Evolutionary conservation across 106 monocot species (phyloP), one percentile per base, ranked within the genome.

Genomic region (Vanilla planifolia): DNA sequence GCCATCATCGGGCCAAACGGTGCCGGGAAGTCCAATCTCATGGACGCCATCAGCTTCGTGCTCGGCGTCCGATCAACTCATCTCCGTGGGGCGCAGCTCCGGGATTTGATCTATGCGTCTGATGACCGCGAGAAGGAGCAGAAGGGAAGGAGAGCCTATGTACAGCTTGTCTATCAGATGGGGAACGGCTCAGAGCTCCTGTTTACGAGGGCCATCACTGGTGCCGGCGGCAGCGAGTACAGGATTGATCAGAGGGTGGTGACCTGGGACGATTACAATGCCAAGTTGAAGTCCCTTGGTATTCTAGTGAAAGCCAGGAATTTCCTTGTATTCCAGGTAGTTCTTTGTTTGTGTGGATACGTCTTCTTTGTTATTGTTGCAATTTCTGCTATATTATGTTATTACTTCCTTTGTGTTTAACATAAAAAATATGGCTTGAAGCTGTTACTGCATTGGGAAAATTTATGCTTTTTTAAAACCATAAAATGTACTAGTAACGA

Each of bases 41-140:
- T 98, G 98, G 98, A 98, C 64, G 98, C 98, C 56, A 98, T 98
- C 68, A 98, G 98, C 76, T 98, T 98, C 62, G 98, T 98, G 23
- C 98, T 98, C 46, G 98, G 98, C 23, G 88, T 92, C 6, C 87
- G 98, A 2, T 98, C 98, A 3, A 79, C 33, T 16, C 98, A 98
- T 43, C 88, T 98, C 25, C 76, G 98, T 3, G 98, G 98, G 2
- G 88, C 85, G 8, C 98, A 98, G 84, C 84, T 98, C 45, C 84
- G 70, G 75, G 96, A 98, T 42, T 62, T 98, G 32, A 98, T 98
- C 61, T 92, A 92, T 42, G 83, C 87, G 20, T 69, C 79, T 23
- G 91, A 88, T 44, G 91, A 88, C 72, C 59, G 63, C 8, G 96
- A 92, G 32, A 91, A 77, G 79, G 87, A 87, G 48, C 76, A 84